Base-by-base conservation (phyloP, 306 rosid species). In the Gastrolobium villosum region DNA sequence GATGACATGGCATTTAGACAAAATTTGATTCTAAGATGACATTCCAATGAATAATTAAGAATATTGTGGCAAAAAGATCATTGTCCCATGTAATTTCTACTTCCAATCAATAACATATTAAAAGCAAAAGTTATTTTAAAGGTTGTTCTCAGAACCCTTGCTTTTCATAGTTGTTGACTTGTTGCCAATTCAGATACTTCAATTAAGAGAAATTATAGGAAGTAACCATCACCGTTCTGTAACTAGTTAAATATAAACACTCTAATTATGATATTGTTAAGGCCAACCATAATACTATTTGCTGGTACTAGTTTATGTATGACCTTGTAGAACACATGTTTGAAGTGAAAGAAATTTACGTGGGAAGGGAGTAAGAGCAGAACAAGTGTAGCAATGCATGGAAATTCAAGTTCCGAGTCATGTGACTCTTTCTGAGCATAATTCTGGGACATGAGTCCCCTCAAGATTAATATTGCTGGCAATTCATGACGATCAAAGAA, bases 401-500 rank as follows among this genome's bases (percentile, higher is more conserved):
- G 63, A 2, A 2, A 50, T 70, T 13, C 46, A 70, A 36, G 35
- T 43, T 28, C 11, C 7, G 3, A 55, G 62, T 9, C 62, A 10
- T 57, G 64, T 60, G 66, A 60, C 41, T 13, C 8, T 5, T 1
- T 20, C 26, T 20, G 44, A 50, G 34, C 48, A 15, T 37, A 20
- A 41, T 40, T 72, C n/a, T 56, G 11, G 67, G 77, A 30, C 44
- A 72, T 56, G 14, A 14, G 44, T 72, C 55, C 4, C 50, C 77
- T 28, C 11, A 28, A n/a, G 66, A 41, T 56, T 28, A 71, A 36
- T 26, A 26, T 54, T 39, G 50, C 30, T 53, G 28, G 7, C 52
- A 54, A 53, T 50, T 70, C 37, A 3, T 9, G 34, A 43, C 37
- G 74, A 53, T 26, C 43, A 54, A 65, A 32, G 52, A 46, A 36